Base-by-base conservation (phyloP, 805 yeast species). In the Yarrowia sp. region DNA sequence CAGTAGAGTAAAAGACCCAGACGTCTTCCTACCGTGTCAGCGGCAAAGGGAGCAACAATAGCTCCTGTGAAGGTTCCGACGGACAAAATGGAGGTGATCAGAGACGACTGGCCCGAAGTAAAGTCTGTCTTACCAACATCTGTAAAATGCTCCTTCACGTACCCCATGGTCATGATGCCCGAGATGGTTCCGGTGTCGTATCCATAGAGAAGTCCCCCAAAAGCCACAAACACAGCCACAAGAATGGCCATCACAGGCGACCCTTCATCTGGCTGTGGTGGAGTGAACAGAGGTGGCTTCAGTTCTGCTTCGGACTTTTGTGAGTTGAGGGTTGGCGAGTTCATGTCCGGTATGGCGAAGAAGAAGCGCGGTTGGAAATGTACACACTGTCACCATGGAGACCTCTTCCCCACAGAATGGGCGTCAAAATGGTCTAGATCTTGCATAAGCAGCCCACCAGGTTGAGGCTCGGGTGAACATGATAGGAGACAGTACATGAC, bases 11-110 rank as follows among this genome's bases (percentile, higher is more conserved):
- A 80, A 35, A 90, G 83, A 38, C 90, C 82, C 49, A 78, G 72
- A 63, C 87, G 82, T 68, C 97, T 79, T 1, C 97, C 97, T 66
- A 79, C 78, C 12, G 80, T 79, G 72, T 90, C 97, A 2, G 93
- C 84, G 4, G 86, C 69, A 12, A 81, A 67, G 1, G 89, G 87
- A 2, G 88, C 84, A 9, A 72, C 58, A 22, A 84, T 69, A 1
- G 88, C 84, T 16, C 94, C 94, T 46, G 79, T 69, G 70, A 90
- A 86, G 0, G 96, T 90, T 0, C 97, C 97, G 29, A 89, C 70
- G 0, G 96, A 88, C 59, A 90, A 75, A n/a, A 86, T 83, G 0
- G 94, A 88, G 0, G 93, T 90, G 44, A 88, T 79, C 16, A 90
- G 74, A 0, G 96, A 85, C 61, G 84, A 76, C 69, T 89, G 87